Percentiles rank a stretch among this genome's conserved stretches.
These are phyloP conservation scores for Cryptosporidium viatorum DNA, from an alignment of 169 alveolate species.

Conservation along the genomic window DNA sequence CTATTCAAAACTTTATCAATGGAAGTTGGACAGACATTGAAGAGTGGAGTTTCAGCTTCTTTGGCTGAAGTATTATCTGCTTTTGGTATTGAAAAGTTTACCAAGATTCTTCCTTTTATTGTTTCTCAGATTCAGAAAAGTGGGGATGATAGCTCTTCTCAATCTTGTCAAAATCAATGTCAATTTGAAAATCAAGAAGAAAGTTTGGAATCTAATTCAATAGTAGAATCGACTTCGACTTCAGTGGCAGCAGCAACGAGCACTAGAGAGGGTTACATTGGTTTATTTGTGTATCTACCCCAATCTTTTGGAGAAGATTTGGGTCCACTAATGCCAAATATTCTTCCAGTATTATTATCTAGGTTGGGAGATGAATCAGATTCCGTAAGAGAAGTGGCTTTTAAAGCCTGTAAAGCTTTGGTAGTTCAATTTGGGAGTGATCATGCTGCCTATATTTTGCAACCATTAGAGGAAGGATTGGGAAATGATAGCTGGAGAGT, in stretches of 20 bases:
- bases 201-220: not conserved
- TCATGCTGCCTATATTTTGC: conserved; percentile 81
- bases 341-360: conserved; percentile 75
- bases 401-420: conserved; percentile 79
- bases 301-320: conserved; percentile 76
- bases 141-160: not conserved
- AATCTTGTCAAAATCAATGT: not conserved
- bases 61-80: conserved; percentile 63
- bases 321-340: conserved; percentile 77
- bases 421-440: conserved; percentile 81
- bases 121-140: conserved; percentile 3
- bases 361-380: conserved; percentile 79
- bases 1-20: conserved; percentile 17
- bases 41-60: conserved; percentile 69
- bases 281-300: conserved; percentile 82
- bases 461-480: conserved; percentile 81
- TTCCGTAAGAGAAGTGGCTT: conserved; percentile 81
- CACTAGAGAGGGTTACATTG: conserved; percentile 82
- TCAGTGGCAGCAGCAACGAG: not conserved
- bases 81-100: conserved; percentile 64
- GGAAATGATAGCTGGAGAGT: conserved; percentile 79
- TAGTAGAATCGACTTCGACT: not conserved
- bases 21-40: conserved; percentile 64
- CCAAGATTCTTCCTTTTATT: conserved; percentile 64
- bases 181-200: not conserved